phyloP scores from a whole-genome alignment of 2,329 filamentous ascomycete species.

The Hymenoscyphus salicellus region DNA sequence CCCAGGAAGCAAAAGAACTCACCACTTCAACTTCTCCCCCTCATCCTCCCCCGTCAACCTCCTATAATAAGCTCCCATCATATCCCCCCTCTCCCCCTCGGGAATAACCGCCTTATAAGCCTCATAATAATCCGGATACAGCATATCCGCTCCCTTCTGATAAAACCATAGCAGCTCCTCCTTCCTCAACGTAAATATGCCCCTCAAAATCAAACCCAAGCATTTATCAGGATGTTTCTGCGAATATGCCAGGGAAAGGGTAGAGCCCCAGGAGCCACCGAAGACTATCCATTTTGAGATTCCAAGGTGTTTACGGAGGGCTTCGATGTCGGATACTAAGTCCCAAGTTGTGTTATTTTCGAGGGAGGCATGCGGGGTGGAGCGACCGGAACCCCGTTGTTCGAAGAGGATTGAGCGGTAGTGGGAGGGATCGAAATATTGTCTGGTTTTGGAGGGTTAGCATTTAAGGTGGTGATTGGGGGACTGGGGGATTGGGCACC shows the following conservation, averaged over 20 bases:
- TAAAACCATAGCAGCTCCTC: conserved; percentile 41
- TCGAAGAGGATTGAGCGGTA: conserved; percentile 48
- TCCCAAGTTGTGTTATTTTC: conserved; percentile 46
- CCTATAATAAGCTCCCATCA: conserved; percentile 41
- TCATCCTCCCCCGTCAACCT: conserved; percentile 36
- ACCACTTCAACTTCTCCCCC: conserved; percentile 34
- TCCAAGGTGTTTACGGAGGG: conserved; percentile 40
- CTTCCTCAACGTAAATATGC: conserved; percentile 41
- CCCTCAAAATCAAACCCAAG: conserved; percentile 41
- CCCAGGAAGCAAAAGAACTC: background rate
- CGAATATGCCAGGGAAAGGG: conserved; percentile 44
- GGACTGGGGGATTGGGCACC: conserved; percentile 32
- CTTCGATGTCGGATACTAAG: conserved; percentile 46
- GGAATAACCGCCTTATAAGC: conserved; percentile 39
- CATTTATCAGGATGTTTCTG: conserved; percentile 42
- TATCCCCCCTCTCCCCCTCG: conserved; percentile 39
- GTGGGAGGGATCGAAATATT: conserved; percentile 44
- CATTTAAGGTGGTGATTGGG: background rate
- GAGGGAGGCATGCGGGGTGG: conserved; percentile 41
- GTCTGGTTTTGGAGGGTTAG: conserved; percentile 35
- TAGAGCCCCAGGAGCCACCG: conserved; percentile 48
- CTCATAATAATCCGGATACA: conserved; percentile 42
- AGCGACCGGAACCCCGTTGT: conserved; percentile 46
- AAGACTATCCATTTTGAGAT: conserved; percentile 47
- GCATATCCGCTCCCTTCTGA: conserved; percentile 31